Evolutionary conservation across 2,329 filamentous ascomycete species (phyloP).

Genomic region (Pyricularia sp.): DNA sequence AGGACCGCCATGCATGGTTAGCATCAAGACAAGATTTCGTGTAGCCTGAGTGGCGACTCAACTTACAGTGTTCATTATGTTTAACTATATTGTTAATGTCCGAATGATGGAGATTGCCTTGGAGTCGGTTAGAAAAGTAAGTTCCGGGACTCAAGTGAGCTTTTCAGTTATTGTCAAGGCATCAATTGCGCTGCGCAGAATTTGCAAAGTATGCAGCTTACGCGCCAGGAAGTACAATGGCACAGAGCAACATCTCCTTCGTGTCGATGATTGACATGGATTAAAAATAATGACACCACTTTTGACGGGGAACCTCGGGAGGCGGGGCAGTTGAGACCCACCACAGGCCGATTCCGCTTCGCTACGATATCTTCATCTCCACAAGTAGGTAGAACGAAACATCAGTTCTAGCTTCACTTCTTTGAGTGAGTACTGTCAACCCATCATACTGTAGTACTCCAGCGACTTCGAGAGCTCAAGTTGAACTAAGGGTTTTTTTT

Average conservation of each 20-base stretch:
- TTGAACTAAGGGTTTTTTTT: background rate
- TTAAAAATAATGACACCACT: background rate
- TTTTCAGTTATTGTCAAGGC: background rate
- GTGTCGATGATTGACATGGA: background rate
- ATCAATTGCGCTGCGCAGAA: too few species aligned
- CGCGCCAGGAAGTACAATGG: background rate
- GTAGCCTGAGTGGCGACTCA: background rate
- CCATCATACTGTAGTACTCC: too few species aligned
- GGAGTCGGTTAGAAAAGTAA: background rate
- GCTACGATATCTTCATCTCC: background rate
- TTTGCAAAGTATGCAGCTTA: background rate
- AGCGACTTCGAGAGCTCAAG: background rate
- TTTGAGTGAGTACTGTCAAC: too few species aligned
- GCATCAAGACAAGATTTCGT: constrained; percentile 8
- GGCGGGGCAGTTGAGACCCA: background rate
- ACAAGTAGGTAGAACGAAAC: background rate
- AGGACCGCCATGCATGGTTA: constrained; percentile 13
- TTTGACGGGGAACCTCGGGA: background rate
- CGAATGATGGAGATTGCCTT: background rate
- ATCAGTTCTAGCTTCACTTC: too few species aligned
- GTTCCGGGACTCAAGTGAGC: background rate
- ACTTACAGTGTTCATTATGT: background rate
- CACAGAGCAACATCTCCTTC: background rate
- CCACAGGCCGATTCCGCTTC: background rate
- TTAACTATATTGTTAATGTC: background rate